These are phyloP conservation scores for Rhizomucor pusillus DNA, from an alignment of 371 early-diverging fungal species.

Conservation along the genomic window DNA sequence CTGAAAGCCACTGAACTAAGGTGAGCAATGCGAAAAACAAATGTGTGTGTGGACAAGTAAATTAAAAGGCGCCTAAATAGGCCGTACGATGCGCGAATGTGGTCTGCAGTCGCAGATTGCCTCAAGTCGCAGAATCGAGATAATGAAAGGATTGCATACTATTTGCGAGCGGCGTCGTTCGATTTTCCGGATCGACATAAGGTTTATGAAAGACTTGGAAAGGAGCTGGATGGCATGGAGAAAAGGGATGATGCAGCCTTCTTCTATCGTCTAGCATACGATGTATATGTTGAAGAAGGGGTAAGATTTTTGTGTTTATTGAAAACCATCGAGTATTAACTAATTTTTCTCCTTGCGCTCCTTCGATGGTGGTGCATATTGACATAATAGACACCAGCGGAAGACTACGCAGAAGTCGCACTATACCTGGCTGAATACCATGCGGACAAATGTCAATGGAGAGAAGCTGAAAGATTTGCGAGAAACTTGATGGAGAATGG, in stretches of 20 bases:
- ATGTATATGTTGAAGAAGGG: conserved; percentile 38
- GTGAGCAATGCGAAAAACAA: conserved; percentile 16
- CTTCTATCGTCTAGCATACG: conserved; percentile 55
- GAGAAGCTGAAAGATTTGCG: conserved; percentile 46
- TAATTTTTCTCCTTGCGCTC: too few species aligned
- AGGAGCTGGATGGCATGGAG: conserved; percentile 54
- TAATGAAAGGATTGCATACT: conserved; percentile 64
- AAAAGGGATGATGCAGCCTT: conserved; percentile 51
- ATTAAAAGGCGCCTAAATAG: conserved; percentile 18
- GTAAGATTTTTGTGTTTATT: conserved; percentile 17
- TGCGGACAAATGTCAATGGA: conserved; percentile 40
- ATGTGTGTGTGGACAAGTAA: not conserved
- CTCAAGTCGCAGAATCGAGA: conserved; percentile 55
- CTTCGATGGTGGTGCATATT: too few species aligned
- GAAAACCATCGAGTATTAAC: too few species aligned
- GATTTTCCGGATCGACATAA: conserved; percentile 40
- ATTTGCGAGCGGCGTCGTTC: conserved; percentile 62
- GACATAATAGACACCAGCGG: conserved; percentile 5
- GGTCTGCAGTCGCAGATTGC: conserved; percentile 74
- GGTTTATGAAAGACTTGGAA: conserved; percentile 56
- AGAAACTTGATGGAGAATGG: conserved; percentile 33
- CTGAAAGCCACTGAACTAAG: conserved; percentile 73
- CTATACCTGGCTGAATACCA: conserved; percentile 61
- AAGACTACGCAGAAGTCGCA: conserved; percentile 58
- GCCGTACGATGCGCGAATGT: conserved; percentile 79